phyloP scores from a whole-genome alignment of 2,329 filamentous ascomycete genomes.

The Fusarium devonianum region DNA sequence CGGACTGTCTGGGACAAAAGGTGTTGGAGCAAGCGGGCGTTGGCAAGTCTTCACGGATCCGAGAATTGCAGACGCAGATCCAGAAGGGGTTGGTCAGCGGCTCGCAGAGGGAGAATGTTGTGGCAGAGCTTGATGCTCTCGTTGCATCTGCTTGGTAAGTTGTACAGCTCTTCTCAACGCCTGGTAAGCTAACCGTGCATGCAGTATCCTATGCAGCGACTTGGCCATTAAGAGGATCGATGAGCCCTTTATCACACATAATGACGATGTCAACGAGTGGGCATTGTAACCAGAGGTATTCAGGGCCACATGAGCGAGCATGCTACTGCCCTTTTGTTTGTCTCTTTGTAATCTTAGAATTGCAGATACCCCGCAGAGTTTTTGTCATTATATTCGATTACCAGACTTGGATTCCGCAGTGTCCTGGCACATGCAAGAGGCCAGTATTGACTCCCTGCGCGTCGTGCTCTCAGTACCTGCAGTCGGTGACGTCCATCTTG shows the following conservation, averaged over 20 bases:
- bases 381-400: slow-evolving; percentile 22
- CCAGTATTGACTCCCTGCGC: too few relatives aligned
- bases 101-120: slow-evolving; percentile 78
- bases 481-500: slow-evolving; percentile 48
- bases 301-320: slow-evolving; percentile 19
- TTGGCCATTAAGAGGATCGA: slow-evolving; percentile 94
- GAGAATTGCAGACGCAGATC: slow-evolving; percentile 84
- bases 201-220: slow-evolving; percentile 90
- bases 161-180: neutral
- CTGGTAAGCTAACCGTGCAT: slow-evolving; percentile 10
- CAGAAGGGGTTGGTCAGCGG: slow-evolving; percentile 76
- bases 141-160: slow-evolving; percentile 87
- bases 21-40: slow-evolving; percentile 83
- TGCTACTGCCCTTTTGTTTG: slow-evolving; percentile 23
- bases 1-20: slow-evolving; percentile 86
- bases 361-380: slow-evolving; percentile 39
- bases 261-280: slow-evolving; percentile 84
- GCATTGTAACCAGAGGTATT: slow-evolving; percentile 57
- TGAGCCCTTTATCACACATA: slow-evolving; percentile 82
- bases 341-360: slow-evolving; percentile 37
- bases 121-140: slow-evolving; percentile 88
- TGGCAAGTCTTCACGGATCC: slow-evolving; percentile 79
- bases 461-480: slow-evolving; percentile 41
- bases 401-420: slow-evolving; percentile 1
- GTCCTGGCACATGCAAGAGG: too few relatives aligned